Evolutionary conservation across 2,329 filamentous ascomycete species (phyloP), one percentile per base, ranked within the genome.

Genomic region (Sarocladiaceae sp.): DNA sequence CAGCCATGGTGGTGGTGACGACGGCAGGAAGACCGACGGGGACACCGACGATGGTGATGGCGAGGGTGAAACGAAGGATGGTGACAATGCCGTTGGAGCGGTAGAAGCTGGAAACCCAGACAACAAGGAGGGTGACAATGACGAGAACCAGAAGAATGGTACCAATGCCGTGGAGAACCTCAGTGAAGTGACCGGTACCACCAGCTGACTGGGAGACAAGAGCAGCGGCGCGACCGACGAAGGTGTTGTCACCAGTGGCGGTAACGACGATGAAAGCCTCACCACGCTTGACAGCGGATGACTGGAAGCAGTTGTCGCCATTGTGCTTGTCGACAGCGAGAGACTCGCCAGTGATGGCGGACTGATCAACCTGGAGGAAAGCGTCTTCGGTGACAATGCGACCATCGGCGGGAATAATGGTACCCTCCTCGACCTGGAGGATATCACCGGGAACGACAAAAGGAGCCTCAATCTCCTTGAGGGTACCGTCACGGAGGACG

Each of bases 1-100:
- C 88, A 63, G 88, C 88, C 88, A 95, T 93, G 61, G 88, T 95
- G 56, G 88, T 95, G 57, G 89, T 95, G 49, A 94, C 88, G 70
- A 95, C 88, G 55, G 87, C 88, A 48, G 88, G 88, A 53, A 95
- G 86, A 82, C 88, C 88, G 67, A 95, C 88, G 45, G 88, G 88
- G 20, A 95, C 88, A 77, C 88, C 88, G 50, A 94, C 86, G 53
- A 95, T 91, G 56, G 87, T 93, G 57, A 95, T 90, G 53, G 85
- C 88, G 34, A 95, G 76, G 45, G 88, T 93, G 70, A 88, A 93
- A 53, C 85, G 76, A 39, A 95, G 80, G 48, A 95, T 94, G 5
- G 68, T 67, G 50, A 90, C 81, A 51, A 93, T 94, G 47, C 63
- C 65, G 67, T 91, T 90, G 59, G 85, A 90, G 48, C 88, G 84